phyloP scores from a whole-genome alignment of 805 yeast species.

The Metschnikowia gelsemii region DNA sequence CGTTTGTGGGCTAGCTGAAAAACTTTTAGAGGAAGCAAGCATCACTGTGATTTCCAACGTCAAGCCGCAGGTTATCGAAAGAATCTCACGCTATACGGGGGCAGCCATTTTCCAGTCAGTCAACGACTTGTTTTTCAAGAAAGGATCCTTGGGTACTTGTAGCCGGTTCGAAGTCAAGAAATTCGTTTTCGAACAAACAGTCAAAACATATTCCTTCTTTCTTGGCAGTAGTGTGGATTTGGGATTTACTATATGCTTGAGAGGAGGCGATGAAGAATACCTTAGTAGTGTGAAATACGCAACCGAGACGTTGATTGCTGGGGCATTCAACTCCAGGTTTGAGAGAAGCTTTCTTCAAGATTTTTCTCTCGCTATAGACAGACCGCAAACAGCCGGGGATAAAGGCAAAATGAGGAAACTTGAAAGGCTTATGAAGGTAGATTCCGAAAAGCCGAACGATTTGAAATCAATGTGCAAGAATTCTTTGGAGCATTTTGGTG shows the following conservation, averaged over 20 bases:
- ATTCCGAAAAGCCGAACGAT: conserved; percentile 17
- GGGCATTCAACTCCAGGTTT: conserved; percentile 71
- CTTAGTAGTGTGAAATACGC: conserved; percentile 72
- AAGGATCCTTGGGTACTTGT: conserved; percentile 67
- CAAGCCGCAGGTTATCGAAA: conserved; percentile 76
- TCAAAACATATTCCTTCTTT: conserved; percentile 75
- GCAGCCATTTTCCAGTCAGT: conserved; percentile 86
- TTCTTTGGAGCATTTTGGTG: conserved; percentile 32
- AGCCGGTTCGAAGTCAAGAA: conserved; percentile 67
- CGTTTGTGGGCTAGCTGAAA: conserved; percentile 79
- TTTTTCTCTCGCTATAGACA: conserved; percentile 11
- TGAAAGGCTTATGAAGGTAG: conserved; percentile 5
- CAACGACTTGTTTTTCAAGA: conserved; percentile 72
- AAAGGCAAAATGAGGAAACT: conserved; percentile 8
- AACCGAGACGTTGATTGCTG: conserved; percentile 75
- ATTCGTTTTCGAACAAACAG: conserved; percentile 52
- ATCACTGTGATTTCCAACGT: conserved; percentile 79
- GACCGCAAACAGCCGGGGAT: neutral
- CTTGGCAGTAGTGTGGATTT: conserved; percentile 69
- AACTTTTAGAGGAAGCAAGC: conserved; percentile 66
- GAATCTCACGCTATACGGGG: conserved; percentile 73
- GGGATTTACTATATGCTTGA: conserved; percentile 83
- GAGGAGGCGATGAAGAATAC: conserved; percentile 69
- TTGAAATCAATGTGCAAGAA: conserved; percentile 19
- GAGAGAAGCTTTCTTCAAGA: conserved; percentile 46